These are phyloP conservation scores for Dryas integrifolia DNA, from an alignment of 331 rosid genomes.

Conservation along the genomic window DNA sequence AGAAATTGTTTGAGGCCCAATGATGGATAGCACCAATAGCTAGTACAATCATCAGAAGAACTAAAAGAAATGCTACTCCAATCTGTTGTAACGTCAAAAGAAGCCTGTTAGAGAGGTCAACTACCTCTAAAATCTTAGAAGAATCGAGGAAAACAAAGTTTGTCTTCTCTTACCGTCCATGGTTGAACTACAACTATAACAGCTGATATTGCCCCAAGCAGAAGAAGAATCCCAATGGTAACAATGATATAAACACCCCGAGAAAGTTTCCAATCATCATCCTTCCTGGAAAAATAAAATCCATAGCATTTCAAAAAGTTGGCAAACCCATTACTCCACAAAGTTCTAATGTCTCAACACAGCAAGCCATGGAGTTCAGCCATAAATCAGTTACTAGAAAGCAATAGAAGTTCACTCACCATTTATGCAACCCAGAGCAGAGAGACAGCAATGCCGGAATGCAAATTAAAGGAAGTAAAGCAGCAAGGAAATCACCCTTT, in stretches of 20 bases:
- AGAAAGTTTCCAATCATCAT: conserved; percentile 96
- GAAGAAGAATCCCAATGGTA: conserved; percentile 81
- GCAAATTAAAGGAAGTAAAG: conserved; percentile 89
- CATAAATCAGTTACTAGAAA: conserved; percentile 22
- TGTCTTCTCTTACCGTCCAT: conserved; percentile 75
- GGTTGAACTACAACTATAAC: conserved; percentile 78
- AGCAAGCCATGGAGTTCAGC: conserved; percentile 12
- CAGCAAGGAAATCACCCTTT: conserved; percentile 89
- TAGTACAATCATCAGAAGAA: conserved; percentile 85
- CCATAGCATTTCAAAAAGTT: conserved; percentile 24
- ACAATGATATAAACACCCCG: conserved; percentile 85
- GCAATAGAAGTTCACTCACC: conserved; percentile 54
- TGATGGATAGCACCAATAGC: conserved; percentile 94
- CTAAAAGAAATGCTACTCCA: conserved; percentile 91
- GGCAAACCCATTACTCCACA: conserved; percentile 21
- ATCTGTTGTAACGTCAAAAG: conserved; percentile 52
- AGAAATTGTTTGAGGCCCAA: conserved; percentile 99
- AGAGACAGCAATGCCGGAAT: conserved; percentile 95
- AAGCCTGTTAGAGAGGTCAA: conserved; percentile 24
- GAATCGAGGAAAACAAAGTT: conserved; percentile 4
- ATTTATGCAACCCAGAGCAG: conserved; percentile 85
- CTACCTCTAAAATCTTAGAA: conserved; percentile 15
- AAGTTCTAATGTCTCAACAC: not conserved
- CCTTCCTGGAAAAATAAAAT: conserved; percentile 68
- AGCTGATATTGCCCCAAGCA: conserved; percentile 94